Evolutionary conservation across 164 flowering plant genomes (phyloP), one percentile per base, ranked within the genome.

Genomic region (Macadamia tetraphylla): DNA sequence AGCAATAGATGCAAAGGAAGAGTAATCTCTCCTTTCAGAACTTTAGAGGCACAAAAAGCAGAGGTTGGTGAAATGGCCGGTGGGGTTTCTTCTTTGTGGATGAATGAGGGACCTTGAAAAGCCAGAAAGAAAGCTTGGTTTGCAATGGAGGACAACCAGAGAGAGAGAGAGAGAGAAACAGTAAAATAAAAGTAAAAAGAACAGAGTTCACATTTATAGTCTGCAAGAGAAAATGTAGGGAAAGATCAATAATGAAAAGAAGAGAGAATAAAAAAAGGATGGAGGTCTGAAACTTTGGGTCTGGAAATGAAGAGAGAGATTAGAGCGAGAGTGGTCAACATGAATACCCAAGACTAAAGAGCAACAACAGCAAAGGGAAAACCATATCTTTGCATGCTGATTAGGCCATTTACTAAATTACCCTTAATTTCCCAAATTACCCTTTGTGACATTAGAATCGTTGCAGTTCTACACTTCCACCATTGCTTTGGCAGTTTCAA

Each of bases 71-170:
- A 79, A 71, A 70, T 75, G 83, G 76, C 78, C 71, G 87, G 88
- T 82, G 84, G 75, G 69, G 60, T 77, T 69, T 66, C 70, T 74
- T 65, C 64, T 57, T 52, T 67, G 71, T 63, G 75, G 77, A 68
- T 61, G 51, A 67, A 69, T 72, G 67, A 69, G 71, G 69, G 75
- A 63, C 76, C 73, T 73, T 29, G 58, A 70, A 77, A 73, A 77
- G 85, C 76, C 71, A 75, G 73, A 81, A 78, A 82, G 74, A 73
- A 84, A 83, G 84, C 85, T 87, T 84, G 82, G 84, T 82, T 83
- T 86, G 87, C 85, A 89, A 83, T 84, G 88, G 86, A 84, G 85
- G 87, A 83, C 77, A 83, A 35, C 76, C 73, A 71, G 55, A 82
- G 70, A 75, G 35, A 70, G 72, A 74, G 23, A 74, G 71, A 74